Evolutionary conservation across 2,329 filamentous ascomycete species (phyloP).

Genomic region (Colletotrichum gloeosporioides): DNA sequence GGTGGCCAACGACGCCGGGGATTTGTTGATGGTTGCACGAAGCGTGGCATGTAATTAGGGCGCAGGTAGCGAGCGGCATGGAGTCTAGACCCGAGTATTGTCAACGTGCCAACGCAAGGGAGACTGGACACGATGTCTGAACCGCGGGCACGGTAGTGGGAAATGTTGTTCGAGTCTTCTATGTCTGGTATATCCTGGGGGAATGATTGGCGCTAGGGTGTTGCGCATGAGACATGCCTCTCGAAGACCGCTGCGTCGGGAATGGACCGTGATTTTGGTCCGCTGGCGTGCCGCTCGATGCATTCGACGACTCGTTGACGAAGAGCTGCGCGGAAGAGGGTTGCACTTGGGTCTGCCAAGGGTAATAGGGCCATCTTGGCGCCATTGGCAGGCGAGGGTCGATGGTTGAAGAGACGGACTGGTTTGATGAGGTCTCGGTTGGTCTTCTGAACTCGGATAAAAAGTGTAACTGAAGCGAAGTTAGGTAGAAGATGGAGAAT

Average conservation of each 20-base stretch:
- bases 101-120: background rate
- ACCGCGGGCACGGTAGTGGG: background rate
- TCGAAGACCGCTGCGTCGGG: background rate
- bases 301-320: background rate
- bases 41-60: background rate
- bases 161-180: background rate
- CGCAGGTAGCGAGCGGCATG: background rate
- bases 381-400: background rate
- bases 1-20: background rate
- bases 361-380: constrained; percentile 5
- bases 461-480: background rate
- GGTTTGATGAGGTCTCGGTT: background rate
- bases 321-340: background rate
- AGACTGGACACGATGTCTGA: constrained; percentile 5
- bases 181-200: background rate
- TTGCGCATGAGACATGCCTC: background rate
- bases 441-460: background rate
- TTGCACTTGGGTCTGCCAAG: constrained; percentile 1
- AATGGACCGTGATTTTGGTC: background rate
- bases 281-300: background rate
- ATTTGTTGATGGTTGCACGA: background rate
- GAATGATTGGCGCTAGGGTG: background rate
- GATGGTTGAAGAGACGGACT: background rate
- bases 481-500: background rate
- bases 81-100: background rate